Base-by-base conservation (phyloP, 2,329 filamentous ascomycete genomes). In the Pezicula neosporulosa region DNA sequence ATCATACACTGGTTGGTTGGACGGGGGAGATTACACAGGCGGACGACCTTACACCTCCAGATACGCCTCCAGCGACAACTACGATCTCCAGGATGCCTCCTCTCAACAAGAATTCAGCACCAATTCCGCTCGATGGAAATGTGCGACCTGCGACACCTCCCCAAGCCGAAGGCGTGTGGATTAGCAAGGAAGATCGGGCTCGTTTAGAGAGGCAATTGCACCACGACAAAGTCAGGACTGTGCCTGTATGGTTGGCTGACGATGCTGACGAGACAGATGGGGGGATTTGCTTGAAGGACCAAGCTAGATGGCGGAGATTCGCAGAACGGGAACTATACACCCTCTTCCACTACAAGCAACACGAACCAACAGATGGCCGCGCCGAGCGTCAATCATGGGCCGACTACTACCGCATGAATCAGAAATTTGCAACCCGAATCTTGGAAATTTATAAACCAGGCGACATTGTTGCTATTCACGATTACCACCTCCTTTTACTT, bases 321-420 rank as follows among this genome's bases (percentile, higher is more conserved):
- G 90, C 92, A 15, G 91, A 97, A 72, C 85, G 92, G 65, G 89
- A 96, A 62, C 77, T 97, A 27, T 97, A 96, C 72, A 91, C 90
- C 1, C 80, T 97, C 9, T 91, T 97, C 67, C 93, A 97, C 71
- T 97, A 97, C 77, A 96, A 96, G 72, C 90, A 94, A 65, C 89
- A 96, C 65, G 90, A 92, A 67, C 90, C 93, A 1, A 89, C 85
- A 12, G 89, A 97, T 67, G 91, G 91, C 35, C 84, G 88, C 59
- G 83, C 84, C 16, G 89, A 94, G 66, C 85, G 89, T 48, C 78
- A 87, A 39, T 85, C 91, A 62, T 97, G 93, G 92, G 84, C 87
- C 24, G 91, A 97, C 71, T 97, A 96, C 72, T 89, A 91, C 68
- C 86, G 87, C 48, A 87, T 97, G 82, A 97, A 97, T 73, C 86